Conservation (phyloP, 208 protist species). For the Leishmania gerbilli region DNA sequence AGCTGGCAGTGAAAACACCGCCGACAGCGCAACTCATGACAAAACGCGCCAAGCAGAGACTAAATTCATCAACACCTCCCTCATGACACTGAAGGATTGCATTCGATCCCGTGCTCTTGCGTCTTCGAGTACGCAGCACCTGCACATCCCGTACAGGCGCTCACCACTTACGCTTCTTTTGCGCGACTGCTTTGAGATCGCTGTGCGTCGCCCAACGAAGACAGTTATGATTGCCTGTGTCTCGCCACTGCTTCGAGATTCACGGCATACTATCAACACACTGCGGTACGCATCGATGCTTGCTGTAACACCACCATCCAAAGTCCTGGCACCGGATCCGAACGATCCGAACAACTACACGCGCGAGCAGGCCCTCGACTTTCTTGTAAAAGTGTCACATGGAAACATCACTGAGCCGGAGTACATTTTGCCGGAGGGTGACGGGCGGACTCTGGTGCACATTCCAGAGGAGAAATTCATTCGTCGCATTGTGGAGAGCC, state of each 20-base stretch:
- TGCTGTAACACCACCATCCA: constrained; percentile 68
- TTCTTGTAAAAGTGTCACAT: constrained; percentile 60
- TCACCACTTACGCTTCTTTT: constrained; percentile 88
- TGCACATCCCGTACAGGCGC: constrained; percentile 91
- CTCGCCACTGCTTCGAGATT: constrained; percentile 86
- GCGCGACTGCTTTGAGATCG: constrained; percentile 92
- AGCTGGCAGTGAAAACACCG: constrained; percentile 91
- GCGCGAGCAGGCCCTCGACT: constrained; percentile 73
- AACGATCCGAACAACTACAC: constrained; percentile 86
- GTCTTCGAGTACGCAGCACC: constrained; percentile 71
- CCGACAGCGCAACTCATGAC: constrained; percentile 88
- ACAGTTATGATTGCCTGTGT: constrained; percentile 92
- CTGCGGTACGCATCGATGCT: constrained; percentile 88
- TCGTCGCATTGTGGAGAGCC: constrained; percentile 60
- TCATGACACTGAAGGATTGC: constrained; percentile 94
- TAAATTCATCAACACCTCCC: constrained; percentile 92
- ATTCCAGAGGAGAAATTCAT: constrained; percentile 92
- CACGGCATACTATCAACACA: constrained; percentile 89
- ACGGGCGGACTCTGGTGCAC: constrained; percentile 87
- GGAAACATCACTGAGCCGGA: constrained; percentile 70
- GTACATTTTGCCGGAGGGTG: constrained; percentile 82
- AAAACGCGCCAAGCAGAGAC: constrained; percentile 78
- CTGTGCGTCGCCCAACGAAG: constrained; percentile 83
- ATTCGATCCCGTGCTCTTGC: constrained; percentile 77
- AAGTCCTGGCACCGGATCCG: constrained; percentile 71